These are phyloP conservation scores for Dendrocalamus latiflorus DNA, from an alignment of 202 grass and related monocot genomes.

Conservation along the genomic window DNA sequence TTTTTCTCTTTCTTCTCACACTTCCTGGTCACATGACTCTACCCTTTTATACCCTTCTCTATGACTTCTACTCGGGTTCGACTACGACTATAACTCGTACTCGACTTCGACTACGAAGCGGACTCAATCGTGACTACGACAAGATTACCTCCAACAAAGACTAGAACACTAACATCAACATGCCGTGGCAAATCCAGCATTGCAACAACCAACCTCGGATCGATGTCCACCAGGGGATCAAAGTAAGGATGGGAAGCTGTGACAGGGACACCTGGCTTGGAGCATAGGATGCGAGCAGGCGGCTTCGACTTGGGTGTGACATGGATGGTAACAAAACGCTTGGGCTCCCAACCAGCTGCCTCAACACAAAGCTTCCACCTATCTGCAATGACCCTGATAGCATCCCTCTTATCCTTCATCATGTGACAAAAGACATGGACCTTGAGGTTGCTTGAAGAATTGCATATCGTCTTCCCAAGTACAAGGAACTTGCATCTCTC, in stretches of 20 bases:
- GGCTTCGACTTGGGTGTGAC: conserved; percentile 77
- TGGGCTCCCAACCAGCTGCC: conserved; percentile 74
- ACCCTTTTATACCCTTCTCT: no score
- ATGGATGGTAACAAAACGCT: conserved; percentile 77
- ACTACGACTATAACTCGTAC: no score
- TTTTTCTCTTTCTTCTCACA: no score
- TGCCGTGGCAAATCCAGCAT: conserved; percentile 88
- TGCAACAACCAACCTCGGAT: conserved; percentile 82
- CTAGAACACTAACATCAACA: conserved; percentile 35
- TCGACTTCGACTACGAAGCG: no score
- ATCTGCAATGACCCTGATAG: conserved; percentile 68
- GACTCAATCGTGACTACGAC: no score
- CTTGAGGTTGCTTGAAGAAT: conserved; percentile 48
- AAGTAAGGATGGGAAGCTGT: conserved; percentile 50
- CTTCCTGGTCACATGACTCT: no score
- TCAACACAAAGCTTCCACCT: conserved; percentile 92
- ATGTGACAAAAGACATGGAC: conserved; percentile 83
- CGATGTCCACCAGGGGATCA: conserved; percentile 87
- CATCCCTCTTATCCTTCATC: conserved; percentile 84
- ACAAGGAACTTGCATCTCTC: conserved; percentile 94
- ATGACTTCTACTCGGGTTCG: no score
- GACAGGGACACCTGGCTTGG: conserved; percentile 51
- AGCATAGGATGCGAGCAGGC: conserved; percentile 70
- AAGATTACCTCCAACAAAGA: no score
- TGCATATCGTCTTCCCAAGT: conserved; percentile 69